These are phyloP conservation scores for Pichia sp. DNA, from an alignment of 1,139 yeast genomes.

Conservation along the genomic window DNA sequence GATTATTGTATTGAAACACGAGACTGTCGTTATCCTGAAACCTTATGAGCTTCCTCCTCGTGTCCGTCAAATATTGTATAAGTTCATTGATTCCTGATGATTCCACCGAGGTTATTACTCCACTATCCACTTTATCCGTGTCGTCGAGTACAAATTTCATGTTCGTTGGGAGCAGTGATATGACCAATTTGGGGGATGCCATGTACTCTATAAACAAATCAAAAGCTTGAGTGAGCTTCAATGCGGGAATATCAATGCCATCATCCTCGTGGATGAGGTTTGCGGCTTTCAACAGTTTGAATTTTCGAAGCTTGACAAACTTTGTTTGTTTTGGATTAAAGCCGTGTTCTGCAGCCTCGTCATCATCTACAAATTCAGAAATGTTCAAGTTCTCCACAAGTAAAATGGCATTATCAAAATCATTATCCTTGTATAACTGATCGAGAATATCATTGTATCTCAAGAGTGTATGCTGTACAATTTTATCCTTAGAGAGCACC, in stretches of 20 bases:
- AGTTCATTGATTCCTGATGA: slow-evolving; percentile 15
- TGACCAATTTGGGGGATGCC: slow-evolving; percentile 50
- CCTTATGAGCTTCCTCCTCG: slow-evolving; percentile 40
- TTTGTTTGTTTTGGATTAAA: slow-evolving; percentile 23
- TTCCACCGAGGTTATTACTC: not conserved
- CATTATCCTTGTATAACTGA: slow-evolving; percentile 30
- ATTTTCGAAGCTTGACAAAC: slow-evolving; percentile 33
- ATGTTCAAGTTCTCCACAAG: slow-evolving; percentile 31
- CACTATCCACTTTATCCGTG: not conserved
- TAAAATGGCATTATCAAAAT: slow-evolving; percentile 36
- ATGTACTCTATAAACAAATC: slow-evolving; percentile 42
- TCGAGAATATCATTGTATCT: slow-evolving; percentile 37
- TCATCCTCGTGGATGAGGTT: too few relatives aligned
- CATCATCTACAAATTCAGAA: slow-evolving; percentile 15
- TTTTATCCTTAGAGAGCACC: slow-evolving; percentile 25
- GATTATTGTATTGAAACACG: slow-evolving; percentile 39
- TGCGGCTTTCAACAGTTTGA: slow-evolving; percentile 37
- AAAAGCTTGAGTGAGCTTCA: slow-evolving; percentile 37
- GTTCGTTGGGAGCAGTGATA: slow-evolving; percentile 36
- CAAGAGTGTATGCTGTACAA: slow-evolving; percentile 30
- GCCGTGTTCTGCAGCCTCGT: slow-evolving; percentile 1
- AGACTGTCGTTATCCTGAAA: slow-evolving; percentile 32
- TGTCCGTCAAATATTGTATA: slow-evolving; percentile 38
- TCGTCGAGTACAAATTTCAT: slow-evolving; percentile 6
- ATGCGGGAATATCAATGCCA: slow-evolving; percentile 9